A percentile compares a stretch with the other conserved stretches of the same genome.
phyloP scores from a whole-genome alignment of 2,329 filamentous ascomycete species.

The Orbilia oligospora region DNA sequence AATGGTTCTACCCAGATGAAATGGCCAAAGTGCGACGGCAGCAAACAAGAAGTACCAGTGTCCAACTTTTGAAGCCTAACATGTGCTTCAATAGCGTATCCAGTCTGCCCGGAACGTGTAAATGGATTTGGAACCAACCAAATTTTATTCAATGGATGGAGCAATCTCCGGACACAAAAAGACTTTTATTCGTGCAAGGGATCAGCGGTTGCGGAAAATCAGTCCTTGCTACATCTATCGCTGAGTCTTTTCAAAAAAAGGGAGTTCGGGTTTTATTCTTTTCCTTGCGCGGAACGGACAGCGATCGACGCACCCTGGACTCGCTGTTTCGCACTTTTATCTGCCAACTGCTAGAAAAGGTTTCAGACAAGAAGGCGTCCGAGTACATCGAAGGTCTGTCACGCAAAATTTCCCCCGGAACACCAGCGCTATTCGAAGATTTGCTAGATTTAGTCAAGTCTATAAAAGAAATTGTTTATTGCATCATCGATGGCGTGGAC shows the following conservation, averaged over 20 bases:
- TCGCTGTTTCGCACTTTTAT: slow-evolving; percentile 15
- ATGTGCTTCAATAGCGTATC: not conserved
- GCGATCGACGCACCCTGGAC: not conserved
- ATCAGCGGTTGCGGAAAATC: slow-evolving; percentile 14
- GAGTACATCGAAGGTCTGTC: not conserved
- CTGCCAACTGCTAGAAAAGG: slow-evolving; percentile 2
- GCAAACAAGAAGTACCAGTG: not conserved
- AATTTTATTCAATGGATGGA: slow-evolving; percentile 11
- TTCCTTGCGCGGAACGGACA: slow-evolving; percentile 20
- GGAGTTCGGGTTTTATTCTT: slow-evolving; percentile 10
- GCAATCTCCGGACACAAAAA: not conserved
- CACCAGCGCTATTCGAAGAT: not conserved
- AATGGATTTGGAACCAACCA: slow-evolving; percentile 21
- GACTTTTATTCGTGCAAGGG: slow-evolving; percentile 1
- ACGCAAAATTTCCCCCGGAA: not conserved
- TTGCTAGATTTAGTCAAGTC: not conserved
- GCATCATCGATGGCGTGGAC: slow-evolving; percentile 26
- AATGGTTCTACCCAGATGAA: not conserved
- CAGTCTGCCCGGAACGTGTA: not conserved
- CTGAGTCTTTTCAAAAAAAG: not conserved
- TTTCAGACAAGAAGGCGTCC: not conserved
- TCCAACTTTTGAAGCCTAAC: not conserved
- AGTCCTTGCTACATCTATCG: not conserved
- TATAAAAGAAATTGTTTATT: not conserved
- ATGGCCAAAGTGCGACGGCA: not conserved